A percentile compares a stretch with the other conserved stretches of the same genome.
Evolutionary conservation across 257 asterid species (phyloP).

Genomic region (Oldenlandia corymbosa): DNA sequence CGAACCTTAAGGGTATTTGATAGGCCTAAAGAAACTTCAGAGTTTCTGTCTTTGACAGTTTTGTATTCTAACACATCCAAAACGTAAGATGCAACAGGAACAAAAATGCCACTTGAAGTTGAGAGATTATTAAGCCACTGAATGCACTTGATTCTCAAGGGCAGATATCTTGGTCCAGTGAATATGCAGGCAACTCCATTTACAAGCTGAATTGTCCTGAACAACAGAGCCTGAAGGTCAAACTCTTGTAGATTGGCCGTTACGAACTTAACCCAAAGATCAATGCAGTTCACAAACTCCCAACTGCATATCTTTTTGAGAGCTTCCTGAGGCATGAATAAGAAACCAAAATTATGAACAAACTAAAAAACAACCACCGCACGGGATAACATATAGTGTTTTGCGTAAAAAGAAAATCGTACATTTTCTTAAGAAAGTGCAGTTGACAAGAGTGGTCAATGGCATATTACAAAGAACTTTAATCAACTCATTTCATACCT

Average conservation of each 20-base stretch:
- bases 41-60: slow-evolving; percentile 54
- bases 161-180: slow-evolving; percentile 88
- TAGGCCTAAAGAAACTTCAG: slow-evolving; percentile 34
- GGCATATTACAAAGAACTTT: neutral
- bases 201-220: slow-evolving; percentile 54
- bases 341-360: slow-evolving; percentile 5
- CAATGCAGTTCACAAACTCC: slow-evolving; percentile 79
- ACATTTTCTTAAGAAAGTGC: too few relatives aligned
- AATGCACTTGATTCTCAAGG: slow-evolving; percentile 76
- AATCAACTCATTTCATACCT: slow-evolving; percentile 40
- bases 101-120: slow-evolving; percentile 57
- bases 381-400: neutral
- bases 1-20: slow-evolving; percentile 65
- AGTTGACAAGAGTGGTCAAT: neutral
- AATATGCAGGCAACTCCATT: slow-evolving; percentile 67
- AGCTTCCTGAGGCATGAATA: slow-evolving; percentile 54
- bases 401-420: too few relatives aligned
- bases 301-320: slow-evolving; percentile 71
- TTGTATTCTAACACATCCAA: slow-evolving; percentile 77
- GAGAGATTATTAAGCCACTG: slow-evolving; percentile 82
- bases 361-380: neutral
- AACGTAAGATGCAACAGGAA: slow-evolving; percentile 70
- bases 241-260: slow-evolving; percentile 47
- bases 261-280: slow-evolving; percentile 81
- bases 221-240: slow-evolving; percentile 59